A percentile compares a stretch with the other conserved stretches of the same genome.
Conservation (phyloP, 805 yeast species). For the Ogataea neopini region DNA sequence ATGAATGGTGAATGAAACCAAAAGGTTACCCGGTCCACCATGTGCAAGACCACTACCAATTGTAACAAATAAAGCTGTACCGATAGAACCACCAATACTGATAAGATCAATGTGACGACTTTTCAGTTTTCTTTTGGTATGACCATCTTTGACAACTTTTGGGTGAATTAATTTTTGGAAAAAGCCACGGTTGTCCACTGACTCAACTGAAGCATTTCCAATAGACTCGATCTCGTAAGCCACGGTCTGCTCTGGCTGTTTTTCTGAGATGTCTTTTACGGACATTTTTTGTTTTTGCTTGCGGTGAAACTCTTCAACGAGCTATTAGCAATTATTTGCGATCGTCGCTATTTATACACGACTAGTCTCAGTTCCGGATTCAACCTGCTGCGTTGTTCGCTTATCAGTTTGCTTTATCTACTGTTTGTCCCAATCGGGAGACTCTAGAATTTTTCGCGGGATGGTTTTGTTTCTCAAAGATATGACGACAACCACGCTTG, state of each 20-base stretch:
- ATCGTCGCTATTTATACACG: background rate
- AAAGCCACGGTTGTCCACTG: background rate
- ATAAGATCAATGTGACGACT: conserved; percentile 72
- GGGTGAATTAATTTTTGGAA: background rate
- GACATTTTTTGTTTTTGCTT: too few species aligned
- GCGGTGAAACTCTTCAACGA: too few species aligned
- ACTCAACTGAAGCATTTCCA: background rate
- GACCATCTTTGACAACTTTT: conserved; percentile 14
- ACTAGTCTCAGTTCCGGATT: background rate
- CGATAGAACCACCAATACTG: conserved; percentile 81
- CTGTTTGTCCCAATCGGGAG: conserved; percentile 8
- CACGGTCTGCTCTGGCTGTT: conserved; percentile 6
- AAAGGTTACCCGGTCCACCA: conserved; percentile 70
- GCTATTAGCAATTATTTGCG: too few species aligned
- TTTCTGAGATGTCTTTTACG: background rate
- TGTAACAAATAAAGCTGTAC: conserved; percentile 76
- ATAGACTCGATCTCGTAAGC: conserved; percentile 10
- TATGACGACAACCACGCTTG: too few species aligned
- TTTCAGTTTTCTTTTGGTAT: conserved; percentile 19
- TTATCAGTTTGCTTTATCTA: conserved; percentile 4
- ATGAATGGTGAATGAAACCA: conserved; percentile 69
- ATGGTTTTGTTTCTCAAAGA: background rate
- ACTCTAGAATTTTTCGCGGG: background rate
- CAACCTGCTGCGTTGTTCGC: background rate
- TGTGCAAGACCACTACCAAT: conserved; percentile 62